Base-by-base conservation (phyloP, 2,329 filamentous ascomycete species). In the Cercospora nicotianae region DNA sequence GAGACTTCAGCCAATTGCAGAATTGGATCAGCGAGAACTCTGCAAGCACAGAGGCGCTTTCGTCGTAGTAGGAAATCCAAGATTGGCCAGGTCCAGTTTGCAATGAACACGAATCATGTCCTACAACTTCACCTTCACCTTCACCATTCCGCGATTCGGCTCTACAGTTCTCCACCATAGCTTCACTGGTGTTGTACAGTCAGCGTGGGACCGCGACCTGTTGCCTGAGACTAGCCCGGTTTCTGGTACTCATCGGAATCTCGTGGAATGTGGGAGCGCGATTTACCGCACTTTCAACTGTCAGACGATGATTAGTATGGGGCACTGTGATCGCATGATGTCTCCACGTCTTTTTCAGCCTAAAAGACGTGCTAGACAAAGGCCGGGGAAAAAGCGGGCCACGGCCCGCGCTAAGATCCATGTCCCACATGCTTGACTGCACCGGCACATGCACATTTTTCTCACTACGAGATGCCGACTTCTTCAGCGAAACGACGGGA, bases 1-100 rank as follows among this genome's bases (percentile, higher is more conserved):
- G 65, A 28, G 65, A 67, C 20, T 67, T 33, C 12, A 58, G 51
- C 28, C 30, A 30, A 23, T 20, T 64, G 5, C 18, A 30, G 3
- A 30, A 58, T 12, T 64, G 62, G 62, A 64, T 64, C 13, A 45
- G 5, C 30, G 58, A 33, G 33, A 60, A 26, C 20, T 60, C 30
- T 2, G 58, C 58, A 60, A 36, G 20, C 58, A 39, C 33, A 42
- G 30, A 33, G 28, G 30, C 58, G 33, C 33, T 33, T 1, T 60
- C 30, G 4, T 60, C 31, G 33, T 36, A 36, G 20, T 26, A n/a
- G 36, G 1, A 5, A n/a, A n/a, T 42, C 13, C 33, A 2, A 3
- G 12, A 6, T 8, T 9, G 18, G 28, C 20, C 10, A 26, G 12
- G 18, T 60, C n/a, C 55, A 28, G 4, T 2, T 33, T 36, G 55